Evolutionary conservation across 495 filamentous ascomycete genomes (phyloP), one percentile per base, ranked within the genome.

Genomic region (Apodospora peruviana): DNA sequence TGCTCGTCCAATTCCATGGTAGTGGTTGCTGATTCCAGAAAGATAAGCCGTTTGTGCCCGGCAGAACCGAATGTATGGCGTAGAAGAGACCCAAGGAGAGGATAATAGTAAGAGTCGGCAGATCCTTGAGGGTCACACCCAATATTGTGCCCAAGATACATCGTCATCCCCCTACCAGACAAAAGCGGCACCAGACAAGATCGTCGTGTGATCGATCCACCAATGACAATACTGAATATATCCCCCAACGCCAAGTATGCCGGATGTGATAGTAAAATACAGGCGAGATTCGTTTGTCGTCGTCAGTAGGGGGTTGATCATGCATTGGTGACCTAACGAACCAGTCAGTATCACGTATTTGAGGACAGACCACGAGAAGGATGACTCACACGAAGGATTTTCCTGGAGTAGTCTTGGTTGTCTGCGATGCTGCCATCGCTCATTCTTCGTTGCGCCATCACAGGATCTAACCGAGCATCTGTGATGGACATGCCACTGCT

Each of bases 381-480:
- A 48, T 36, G 3, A 68, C 78, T 48, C 73, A 93, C 93, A 82
- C 93, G 88, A 62, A 98, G 76, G 66, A 98, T 95, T 60, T 86
- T 86, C 66, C 93, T 81, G 49, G 93, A 96, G 70, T 96, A 98
- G 68, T 97, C 93, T 65, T 94, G 82, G 69, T 96, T 93, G 64
- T 98, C 94, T 57, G 91, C 91, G 62, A 98, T 97, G 70, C 91
- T 96, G 56, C 91, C 93, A 67, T 91, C 88, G 68, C 93, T 97
- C 72, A 91, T 83, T 65, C 93, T 81, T 60, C 90, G 77, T 55
- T 93, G 82, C 48, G 82, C 81, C 84, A 96, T 87, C 42, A 85
- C 82, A 19, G 91, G 89, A 54, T 98, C 93, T 50, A 96, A 85
- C 19, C 94, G 81, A 38, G 86, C 84, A 66, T 97, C 91, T 9